Evolutionary conservation across 2,329 filamentous ascomycete genomes (phyloP).

Genomic region (Phaeosphaeria sp.): DNA sequence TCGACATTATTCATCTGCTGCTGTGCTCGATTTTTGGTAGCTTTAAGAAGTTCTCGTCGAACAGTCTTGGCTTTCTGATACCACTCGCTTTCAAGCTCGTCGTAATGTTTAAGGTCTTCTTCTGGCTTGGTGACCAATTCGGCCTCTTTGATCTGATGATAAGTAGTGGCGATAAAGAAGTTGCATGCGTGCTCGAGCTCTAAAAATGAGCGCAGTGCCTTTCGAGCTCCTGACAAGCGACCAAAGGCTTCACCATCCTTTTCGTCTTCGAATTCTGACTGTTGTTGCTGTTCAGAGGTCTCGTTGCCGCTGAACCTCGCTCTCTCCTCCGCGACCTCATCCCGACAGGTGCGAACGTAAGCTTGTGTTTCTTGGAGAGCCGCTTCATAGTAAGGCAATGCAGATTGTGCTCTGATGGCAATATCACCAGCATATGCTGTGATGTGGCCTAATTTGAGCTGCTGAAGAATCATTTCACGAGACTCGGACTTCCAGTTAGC

Average conservation of each 20-base stretch:
- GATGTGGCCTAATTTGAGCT: slow-evolving; percentile 76
- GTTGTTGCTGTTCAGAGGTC: slow-evolving; percentile 39
- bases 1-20: slow-evolving; percentile 66
- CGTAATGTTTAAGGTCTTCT: slow-evolving; percentile 69
- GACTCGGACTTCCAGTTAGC: slow-evolving; percentile 69
- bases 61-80: slow-evolving; percentile 82
- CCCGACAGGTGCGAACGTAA: slow-evolving; percentile 69
- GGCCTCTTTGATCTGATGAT: slow-evolving; percentile 82
- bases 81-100: slow-evolving; percentile 72
- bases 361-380: slow-evolving; percentile 50
- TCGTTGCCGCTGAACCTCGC: slow-evolving; percentile 38
- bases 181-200: slow-evolving; percentile 82
- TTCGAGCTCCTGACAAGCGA: slow-evolving; percentile 65
- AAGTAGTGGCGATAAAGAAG: slow-evolving; percentile 85
- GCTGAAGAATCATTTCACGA: slow-evolving; percentile 67
- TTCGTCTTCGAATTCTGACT: slow-evolving; percentile 47
- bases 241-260: slow-evolving; percentile 48
- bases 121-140: slow-evolving; percentile 66
- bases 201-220: slow-evolving; percentile 73
- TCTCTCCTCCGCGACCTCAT: slow-evolving; percentile 64
- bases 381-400: slow-evolving; percentile 72
- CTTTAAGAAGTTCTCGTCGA: slow-evolving; percentile 76
- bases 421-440: slow-evolving; percentile 73
- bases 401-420: slow-evolving; percentile 63
- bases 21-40: slow-evolving; percentile 65